Percentiles rank a stretch among this genome's conserved stretches.
Evolutionary conservation across 2,329 filamentous ascomycete genomes (phyloP).

Genomic region (Aspergillus vadensis): DNA sequence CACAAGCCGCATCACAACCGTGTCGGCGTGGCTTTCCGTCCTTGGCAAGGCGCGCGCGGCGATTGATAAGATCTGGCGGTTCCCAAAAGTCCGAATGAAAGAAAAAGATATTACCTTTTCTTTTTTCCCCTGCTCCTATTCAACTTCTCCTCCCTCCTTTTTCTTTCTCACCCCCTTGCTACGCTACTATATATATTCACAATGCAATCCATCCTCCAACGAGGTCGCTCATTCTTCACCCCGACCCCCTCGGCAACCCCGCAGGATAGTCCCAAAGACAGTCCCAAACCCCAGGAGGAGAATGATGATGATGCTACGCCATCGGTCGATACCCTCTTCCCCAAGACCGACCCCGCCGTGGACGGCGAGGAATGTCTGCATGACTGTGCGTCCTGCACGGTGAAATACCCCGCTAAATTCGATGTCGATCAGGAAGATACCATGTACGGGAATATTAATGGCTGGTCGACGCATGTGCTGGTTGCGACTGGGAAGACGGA

Average conservation of each 20-base stretch:
- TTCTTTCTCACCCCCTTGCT: background rate
- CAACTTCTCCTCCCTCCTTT: background rate
- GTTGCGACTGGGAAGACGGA: slow-evolving; percentile 96
- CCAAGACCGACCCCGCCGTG: slow-evolving; percentile 69
- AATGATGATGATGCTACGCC: slow-evolving; percentile 36
- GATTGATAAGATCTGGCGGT: slow-evolving; percentile 38
- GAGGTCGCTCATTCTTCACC: slow-evolving; percentile 36
- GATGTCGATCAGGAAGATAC: slow-evolving; percentile 73
- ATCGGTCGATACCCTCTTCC: slow-evolving; percentile 64
- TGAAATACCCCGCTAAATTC: slow-evolving; percentile 75
- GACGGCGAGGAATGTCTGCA: slow-evolving; percentile 88
- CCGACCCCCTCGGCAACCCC: slow-evolving; percentile 31
- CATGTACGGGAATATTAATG: slow-evolving; percentile 82
- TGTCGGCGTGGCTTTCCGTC: slow-evolving; percentile 17
- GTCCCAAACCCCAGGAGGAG: slow-evolving; percentile 22
- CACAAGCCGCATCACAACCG: background rate
- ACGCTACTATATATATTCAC: background rate
- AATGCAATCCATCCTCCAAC: slow-evolving; percentile 42
- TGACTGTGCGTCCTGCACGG: slow-evolving; percentile 80
- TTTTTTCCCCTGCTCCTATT: too few species aligned
- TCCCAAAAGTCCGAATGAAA: background rate
- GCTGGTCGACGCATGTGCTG: slow-evolving; percentile 84
- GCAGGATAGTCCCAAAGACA: slow-evolving; percentile 8
- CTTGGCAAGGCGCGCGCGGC: slow-evolving; percentile 15
- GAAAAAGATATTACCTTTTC: too few species aligned